A percentile compares a stretch with the other conserved stretches of the same genome.
These are phyloP conservation scores for Talaromyces liani DNA, from an alignment of 495 filamentous ascomycete species.

Conservation along the genomic window DNA sequence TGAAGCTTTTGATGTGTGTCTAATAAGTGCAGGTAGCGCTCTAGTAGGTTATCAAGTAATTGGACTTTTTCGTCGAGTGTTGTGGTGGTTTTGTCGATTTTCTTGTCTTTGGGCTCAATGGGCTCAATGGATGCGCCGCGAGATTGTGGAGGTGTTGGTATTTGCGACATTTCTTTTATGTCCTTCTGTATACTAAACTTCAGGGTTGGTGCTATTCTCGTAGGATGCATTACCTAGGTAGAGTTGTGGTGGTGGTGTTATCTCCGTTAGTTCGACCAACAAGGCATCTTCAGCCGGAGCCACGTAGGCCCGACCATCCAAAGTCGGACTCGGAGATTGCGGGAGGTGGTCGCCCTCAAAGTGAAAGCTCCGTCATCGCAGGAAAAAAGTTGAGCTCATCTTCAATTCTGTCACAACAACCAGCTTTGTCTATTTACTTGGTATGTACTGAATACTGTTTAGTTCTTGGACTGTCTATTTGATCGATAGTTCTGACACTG, in stretches of 20 bases:
- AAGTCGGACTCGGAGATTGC: slow-evolving; percentile 2
- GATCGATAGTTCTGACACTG: background rate
- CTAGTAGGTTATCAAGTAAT: slow-evolving; percentile 57
- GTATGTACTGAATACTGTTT: background rate
- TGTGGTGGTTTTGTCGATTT: slow-evolving; percentile 15
- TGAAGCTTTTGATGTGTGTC: slow-evolving; percentile 62
- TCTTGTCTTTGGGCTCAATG: too few species aligned
- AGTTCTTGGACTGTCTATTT: background rate
- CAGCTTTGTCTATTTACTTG: background rate
- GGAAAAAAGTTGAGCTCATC: background rate
- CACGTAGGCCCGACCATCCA: slow-evolving; percentile 3
- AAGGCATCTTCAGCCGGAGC: slow-evolving; percentile 2
- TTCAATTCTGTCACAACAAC: background rate
- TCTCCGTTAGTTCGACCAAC: background rate
- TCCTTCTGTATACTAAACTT: too few species aligned
- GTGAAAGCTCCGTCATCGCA: slow-evolving; percentile 29
- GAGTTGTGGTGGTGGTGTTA: background rate
- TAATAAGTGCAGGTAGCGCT: slow-evolving; percentile 61
- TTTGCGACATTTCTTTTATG: slow-evolving; percentile 21
- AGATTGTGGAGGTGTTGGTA: slow-evolving; percentile 32
- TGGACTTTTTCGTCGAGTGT: slow-evolving; percentile 21
- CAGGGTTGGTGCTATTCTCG: too few species aligned
- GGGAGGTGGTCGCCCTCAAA: background rate
- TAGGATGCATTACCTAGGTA: too few species aligned
- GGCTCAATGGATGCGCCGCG: slow-evolving; percentile 23